Percentiles rank a stretch among this genome's conserved stretches.
These are phyloP conservation scores for Zymoseptoria passerinii DNA, from an alignment of 2,329 filamentous ascomycete genomes.

Conservation along the genomic window DNA sequence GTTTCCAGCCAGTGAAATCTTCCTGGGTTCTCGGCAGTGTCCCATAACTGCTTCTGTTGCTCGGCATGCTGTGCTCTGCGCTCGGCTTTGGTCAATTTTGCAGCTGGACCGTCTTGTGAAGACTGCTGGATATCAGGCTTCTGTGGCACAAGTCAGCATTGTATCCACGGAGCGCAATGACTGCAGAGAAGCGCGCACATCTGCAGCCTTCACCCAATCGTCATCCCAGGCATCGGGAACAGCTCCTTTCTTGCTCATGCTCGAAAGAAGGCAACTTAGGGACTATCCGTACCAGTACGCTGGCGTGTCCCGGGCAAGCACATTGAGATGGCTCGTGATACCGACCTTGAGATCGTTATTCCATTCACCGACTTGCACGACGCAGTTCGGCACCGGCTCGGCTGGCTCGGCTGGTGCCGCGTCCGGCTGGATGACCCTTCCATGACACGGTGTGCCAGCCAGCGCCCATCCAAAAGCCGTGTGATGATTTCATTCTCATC, in stretches of 20 bases:
- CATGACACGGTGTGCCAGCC: too few relatives aligned
- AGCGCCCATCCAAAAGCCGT: too few relatives aligned
- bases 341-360: not conserved
- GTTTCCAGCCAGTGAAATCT: slow-evolving; percentile 68
- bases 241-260: slow-evolving; percentile 37
- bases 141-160: slow-evolving; percentile 19
- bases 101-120: slow-evolving; percentile 31
- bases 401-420: not conserved
- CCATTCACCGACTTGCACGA: not conserved
- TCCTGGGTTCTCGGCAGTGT: slow-evolving; percentile 74
- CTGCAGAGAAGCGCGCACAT: slow-evolving; percentile 41
- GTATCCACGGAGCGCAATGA: not conserved
- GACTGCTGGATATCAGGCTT: slow-evolving; percentile 29
- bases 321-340: not conserved
- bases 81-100: slow-evolving; percentile 63
- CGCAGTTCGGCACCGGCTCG: not conserved
- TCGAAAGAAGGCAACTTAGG: not conserved
- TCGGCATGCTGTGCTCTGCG: slow-evolving; percentile 72
- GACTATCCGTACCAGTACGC: not conserved
- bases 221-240: slow-evolving; percentile 81
- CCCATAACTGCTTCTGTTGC: slow-evolving; percentile 78
- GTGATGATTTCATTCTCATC: too few relatives aligned
- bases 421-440: too few relatives aligned
- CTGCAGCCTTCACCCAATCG: slow-evolving; percentile 76
- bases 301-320: not conserved